phyloP scores from a whole-genome alignment of 139 green algal species.

The Edaphochlamys debaryana region DNA sequence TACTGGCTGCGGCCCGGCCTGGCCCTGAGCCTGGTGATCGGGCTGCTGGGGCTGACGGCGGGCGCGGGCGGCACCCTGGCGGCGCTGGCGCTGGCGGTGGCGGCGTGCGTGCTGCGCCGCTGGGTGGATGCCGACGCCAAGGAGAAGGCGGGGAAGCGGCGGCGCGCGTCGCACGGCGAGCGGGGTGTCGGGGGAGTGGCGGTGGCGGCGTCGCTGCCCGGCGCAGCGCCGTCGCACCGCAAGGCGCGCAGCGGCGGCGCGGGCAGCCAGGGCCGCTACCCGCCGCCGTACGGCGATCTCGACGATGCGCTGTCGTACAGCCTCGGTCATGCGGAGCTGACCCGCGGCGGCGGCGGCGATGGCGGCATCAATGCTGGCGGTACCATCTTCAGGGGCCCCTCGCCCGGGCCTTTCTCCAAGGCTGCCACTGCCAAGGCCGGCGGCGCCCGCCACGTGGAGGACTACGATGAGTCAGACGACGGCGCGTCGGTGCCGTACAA shows the following conservation, averaged over 20 bases:
- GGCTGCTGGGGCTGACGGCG: neutral
- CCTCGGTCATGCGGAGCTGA: neutral
- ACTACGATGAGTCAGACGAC: neutral
- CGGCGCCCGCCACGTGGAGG: neutral
- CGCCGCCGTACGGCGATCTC: neutral
- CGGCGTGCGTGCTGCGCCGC: slow-evolving; percentile 1
- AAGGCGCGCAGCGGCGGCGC: neutral
- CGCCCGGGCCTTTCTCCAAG: no score
- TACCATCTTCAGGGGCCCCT: no score
- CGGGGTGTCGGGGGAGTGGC: no score
- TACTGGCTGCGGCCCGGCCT: slow-evolving; percentile 30
- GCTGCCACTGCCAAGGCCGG: neutral
- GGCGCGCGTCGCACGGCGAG: neutral
- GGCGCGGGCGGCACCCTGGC: neutral
- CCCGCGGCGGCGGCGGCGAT: neutral
- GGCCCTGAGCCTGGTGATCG: neutral
- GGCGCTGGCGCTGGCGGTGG: neutral
- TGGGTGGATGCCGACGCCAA: neutral
- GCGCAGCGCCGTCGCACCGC: neutral
- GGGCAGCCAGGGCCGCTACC: neutral
- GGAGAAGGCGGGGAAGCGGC: neutral
- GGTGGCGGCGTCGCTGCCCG: neutral
- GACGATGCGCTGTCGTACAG: slow-evolving; percentile 23
- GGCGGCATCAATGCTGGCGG: neutral
- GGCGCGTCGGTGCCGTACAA: no score